Evolutionary conservation across 768 basidiomycete genomes (phyloP).

Genomic region (Boletus speciosus): DNA sequence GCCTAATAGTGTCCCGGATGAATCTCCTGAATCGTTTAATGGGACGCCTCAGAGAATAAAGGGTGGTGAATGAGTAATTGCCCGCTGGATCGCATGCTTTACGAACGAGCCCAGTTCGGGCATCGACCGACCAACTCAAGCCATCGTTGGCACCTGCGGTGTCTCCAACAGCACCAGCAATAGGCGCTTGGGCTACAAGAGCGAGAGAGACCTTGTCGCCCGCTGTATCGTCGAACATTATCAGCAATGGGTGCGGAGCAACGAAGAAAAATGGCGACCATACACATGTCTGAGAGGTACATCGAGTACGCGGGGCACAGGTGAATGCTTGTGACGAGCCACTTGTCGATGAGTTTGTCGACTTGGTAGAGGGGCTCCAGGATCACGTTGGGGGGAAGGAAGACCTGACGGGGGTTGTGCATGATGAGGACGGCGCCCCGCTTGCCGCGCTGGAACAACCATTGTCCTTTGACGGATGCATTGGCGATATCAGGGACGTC

Average conservation of each 20-base stretch:
- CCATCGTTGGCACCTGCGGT: neutral
- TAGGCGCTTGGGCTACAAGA: conserved; percentile 10
- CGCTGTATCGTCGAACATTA: conserved; percentile 4
- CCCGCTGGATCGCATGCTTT: conserved; percentile 17
- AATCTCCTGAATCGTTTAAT: conserved; percentile 4
- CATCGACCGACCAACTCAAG: conserved; percentile 20
- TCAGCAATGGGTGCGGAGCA: neutral
- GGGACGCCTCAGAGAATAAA: conserved; percentile 18
- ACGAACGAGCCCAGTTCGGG: conserved; percentile 15
- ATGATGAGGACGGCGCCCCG: conserved; percentile 33
- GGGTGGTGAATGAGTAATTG: conserved; percentile 13
- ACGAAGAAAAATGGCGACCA: neutral
- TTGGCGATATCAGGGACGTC: conserved; percentile 18
- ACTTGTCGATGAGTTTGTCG: conserved; percentile 26
- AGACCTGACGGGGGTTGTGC: conserved; percentile 25
- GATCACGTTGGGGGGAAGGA: conserved; percentile 17
- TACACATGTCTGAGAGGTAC: conserved; percentile 30
- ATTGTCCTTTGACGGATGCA: conserved; percentile 30
- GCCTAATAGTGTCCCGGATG: conserved; percentile 14
- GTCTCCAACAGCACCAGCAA: neutral
- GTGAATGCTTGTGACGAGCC: conserved; percentile 31
- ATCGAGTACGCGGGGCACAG: conserved; percentile 31
- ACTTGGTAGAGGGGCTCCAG: conserved; percentile 26
- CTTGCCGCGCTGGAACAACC: conserved; percentile 27
- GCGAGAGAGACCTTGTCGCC: conserved; percentile 21